These are phyloP conservation scores for Penicillium sp. DNA, from an alignment of 2,329 filamentous ascomycete genomes.

Conservation along the genomic window DNA sequence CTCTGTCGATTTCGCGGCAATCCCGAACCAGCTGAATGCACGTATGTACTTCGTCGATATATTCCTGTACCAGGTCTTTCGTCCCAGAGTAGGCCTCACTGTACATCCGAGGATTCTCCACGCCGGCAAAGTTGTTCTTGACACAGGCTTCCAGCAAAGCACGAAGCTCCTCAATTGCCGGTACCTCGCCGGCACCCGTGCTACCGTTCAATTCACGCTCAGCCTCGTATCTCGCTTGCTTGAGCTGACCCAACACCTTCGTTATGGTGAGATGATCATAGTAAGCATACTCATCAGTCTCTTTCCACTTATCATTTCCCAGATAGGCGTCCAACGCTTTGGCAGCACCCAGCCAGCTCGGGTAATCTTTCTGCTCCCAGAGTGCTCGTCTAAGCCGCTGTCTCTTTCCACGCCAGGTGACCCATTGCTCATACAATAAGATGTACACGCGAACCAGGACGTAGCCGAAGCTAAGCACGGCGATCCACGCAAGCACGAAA, in stretches of 20 bases:
- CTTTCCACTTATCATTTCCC: conserved; percentile 66
- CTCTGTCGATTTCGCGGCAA: conserved; percentile 69
- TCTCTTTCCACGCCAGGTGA: conserved; percentile 85
- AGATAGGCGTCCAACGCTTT: conserved; percentile 79
- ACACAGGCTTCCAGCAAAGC: conserved; percentile 85
- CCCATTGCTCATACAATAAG: conserved; percentile 85
- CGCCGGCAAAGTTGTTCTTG: conserved; percentile 96
- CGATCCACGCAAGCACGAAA: conserved; percentile 80
- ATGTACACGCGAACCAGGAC: conserved; percentile 86
- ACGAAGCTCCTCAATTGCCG: conserved; percentile 75
- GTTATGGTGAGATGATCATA: conserved; percentile 88
- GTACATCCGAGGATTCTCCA: conserved; percentile 93
- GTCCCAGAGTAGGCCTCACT: conserved; percentile 97
- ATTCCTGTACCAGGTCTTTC: conserved; percentile 91
- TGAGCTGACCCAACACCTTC: conserved; percentile 76
- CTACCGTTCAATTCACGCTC: conserved; percentile 44
- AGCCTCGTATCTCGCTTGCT: conserved; percentile 50
- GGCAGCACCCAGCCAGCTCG: conserved; percentile 82
- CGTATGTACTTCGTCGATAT: conserved; percentile 71
- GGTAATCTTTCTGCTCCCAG: conserved; percentile 74
- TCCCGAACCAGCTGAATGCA: conserved; percentile 71
- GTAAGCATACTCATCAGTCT: conserved; percentile 67
- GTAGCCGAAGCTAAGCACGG: conserved; percentile 75
- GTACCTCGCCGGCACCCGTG: conserved; percentile 41
- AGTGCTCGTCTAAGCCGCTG: conserved; percentile 74